Conservation (phyloP, 2,329 filamentous ascomycete genomes). For the Ascochyta lentis region DNA sequence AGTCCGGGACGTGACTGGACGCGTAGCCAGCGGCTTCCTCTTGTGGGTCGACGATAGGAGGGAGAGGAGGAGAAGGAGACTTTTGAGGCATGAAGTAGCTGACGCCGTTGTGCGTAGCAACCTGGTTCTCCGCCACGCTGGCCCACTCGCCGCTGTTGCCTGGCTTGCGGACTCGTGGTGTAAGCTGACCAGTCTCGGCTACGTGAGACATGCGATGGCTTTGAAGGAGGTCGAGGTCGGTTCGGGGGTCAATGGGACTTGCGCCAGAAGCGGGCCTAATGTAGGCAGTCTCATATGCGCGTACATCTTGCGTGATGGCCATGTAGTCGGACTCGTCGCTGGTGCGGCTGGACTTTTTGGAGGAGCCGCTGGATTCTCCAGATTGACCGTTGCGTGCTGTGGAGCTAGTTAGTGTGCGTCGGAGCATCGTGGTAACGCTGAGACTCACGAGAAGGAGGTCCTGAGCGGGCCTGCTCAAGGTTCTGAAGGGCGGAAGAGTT, state of each 20-base stretch:
- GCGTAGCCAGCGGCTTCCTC: slow-evolving; percentile 19
- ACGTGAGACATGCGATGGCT: slow-evolving; percentile 58
- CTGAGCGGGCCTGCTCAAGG: slow-evolving; percentile 36
- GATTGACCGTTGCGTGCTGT: slow-evolving; percentile 34
- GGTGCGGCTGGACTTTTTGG: slow-evolving; percentile 41
- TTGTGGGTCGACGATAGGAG: slow-evolving; percentile 22
- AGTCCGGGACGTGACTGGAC: slow-evolving; percentile 20
- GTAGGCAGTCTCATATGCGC: slow-evolving; percentile 46
- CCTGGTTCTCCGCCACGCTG: slow-evolving; percentile 42
- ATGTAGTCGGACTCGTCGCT: slow-evolving; percentile 49
- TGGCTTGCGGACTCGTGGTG: slow-evolving; percentile 48
- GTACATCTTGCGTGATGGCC: slow-evolving; percentile 33
- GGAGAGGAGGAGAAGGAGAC: slow-evolving; percentile 44
- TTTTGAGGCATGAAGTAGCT: slow-evolving; percentile 49
- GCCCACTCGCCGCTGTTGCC: slow-evolving; percentile 49
- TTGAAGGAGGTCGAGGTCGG: slow-evolving; percentile 51
- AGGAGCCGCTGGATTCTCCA: slow-evolving; percentile 25
- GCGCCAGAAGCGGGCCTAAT: slow-evolving; percentile 33
- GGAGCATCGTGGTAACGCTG: too few relatives aligned
- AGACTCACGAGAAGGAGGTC: slow-evolving; percentile 38
- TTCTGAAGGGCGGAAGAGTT: slow-evolving; percentile 44
- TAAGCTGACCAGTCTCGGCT: slow-evolving; percentile 58
- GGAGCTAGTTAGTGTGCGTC: slow-evolving; percentile 7
- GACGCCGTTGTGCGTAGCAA: slow-evolving; percentile 43
- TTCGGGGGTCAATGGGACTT: slow-evolving; percentile 41